Evolutionary conservation across 345 rosid species (phyloP), one percentile per base, ranked within the genome.

Genomic region (Toxicodendron radicans): DNA sequence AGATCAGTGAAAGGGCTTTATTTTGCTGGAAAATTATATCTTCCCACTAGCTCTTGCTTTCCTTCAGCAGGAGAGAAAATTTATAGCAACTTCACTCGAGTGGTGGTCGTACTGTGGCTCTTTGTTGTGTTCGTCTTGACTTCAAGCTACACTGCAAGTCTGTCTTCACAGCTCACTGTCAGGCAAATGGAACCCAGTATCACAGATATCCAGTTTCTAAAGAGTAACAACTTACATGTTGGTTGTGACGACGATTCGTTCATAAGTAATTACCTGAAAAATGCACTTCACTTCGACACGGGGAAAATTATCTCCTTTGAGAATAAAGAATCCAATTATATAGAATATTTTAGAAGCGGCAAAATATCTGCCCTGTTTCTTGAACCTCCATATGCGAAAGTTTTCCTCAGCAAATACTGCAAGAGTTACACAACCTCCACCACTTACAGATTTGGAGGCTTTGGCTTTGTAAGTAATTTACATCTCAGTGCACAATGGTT

Each of bases 141-240:
- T 18, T 78, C 84, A 63, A 85, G 88, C 70, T 87, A 85, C 79
- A 85, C 88, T 0, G 88, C 90, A 4, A 63, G 80, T 69, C 64
- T 87, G 45, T 79, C 84, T 48, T 85, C 90, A 3, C 57, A 81
- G 80, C 85, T 87, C 21, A 87, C 87, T 0, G 75, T 85, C 33
- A 80, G 70, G 43, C 16, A 66, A 58, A 72, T 84, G 52, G 59
- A 69, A 70, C 78, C 79, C 4, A 83, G 27, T 13, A 21, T 71
- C n/a, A 75, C 80, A 4, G 84, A 84, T 21, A 79, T 82, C 7
- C 64, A 79, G 5, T 73, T 35, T 65, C 46, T 81, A 13, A 68
- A 20, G 62, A n/a, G 2, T 41, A 69, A 60, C 68, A 73, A 73
- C 35, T 63, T 73, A 8, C 76, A 17, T 10, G 73, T 87, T 4